phyloP scores from a whole-genome alignment of 305 asterid genomes.

The Fraxinus latifolia region DNA sequence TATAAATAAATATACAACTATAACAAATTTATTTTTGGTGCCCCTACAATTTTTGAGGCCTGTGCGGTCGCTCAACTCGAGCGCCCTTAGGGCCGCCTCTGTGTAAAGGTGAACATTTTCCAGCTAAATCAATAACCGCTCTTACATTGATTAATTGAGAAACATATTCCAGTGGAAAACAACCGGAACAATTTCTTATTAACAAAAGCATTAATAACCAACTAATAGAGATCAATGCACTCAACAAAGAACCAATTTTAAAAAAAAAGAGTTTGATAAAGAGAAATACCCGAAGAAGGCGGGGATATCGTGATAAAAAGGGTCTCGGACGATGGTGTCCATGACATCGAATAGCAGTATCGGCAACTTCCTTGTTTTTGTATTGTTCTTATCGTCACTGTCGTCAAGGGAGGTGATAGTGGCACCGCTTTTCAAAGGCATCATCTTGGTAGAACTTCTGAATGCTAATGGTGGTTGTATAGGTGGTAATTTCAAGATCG shows the following conservation, averaged over 20 bases:
- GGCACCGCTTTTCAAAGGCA: conserved; percentile 19
- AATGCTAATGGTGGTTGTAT: conserved; percentile 13
- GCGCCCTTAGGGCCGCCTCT: no score
- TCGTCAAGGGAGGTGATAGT: conserved; percentile 5
- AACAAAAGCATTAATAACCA: background rate
- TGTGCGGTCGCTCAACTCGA: no score
- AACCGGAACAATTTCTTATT: background rate
- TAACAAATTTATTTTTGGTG: no score
- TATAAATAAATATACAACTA: no score
- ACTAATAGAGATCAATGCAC: background rate
- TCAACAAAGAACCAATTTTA: background rate
- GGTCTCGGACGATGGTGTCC: conserved; percentile 86
- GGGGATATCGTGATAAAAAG: conserved; percentile 78
- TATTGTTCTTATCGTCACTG: background rate
- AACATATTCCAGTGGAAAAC: background rate
- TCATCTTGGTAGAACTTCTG: conserved; percentile 4
- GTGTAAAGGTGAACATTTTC: background rate
- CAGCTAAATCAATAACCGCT: background rate
- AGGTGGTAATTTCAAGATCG: conserved; percentile 23
- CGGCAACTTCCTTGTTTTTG: conserved; percentile 53
- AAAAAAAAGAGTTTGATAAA: background rate
- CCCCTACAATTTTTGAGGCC: no score
- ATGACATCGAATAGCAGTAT: conserved; percentile 79
- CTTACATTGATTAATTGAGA: background rate
- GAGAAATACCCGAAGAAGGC: conserved; percentile 67